Base-by-base conservation (phyloP, 306 rosid species). In the Vachellia pachyceras region DNA sequence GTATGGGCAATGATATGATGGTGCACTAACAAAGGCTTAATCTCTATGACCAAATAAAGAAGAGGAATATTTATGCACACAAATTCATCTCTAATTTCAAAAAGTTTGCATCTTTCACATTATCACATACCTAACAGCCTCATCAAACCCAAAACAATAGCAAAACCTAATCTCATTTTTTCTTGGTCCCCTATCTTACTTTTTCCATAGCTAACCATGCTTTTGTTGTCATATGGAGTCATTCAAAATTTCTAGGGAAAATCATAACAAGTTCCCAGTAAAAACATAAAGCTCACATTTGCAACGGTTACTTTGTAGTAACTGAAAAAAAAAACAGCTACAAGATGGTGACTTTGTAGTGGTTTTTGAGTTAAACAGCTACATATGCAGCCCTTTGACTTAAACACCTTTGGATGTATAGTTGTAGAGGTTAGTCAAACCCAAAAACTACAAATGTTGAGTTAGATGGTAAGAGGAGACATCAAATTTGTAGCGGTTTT, bases 181-280 rank as follows among this genome's bases (percentile, higher is more conserved):
- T 29, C 45, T 67, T 1, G 69, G 78, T 33, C 50, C 58, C 49
- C 69, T 69, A 46, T 71, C 47, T 15, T 54, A 42, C 80, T 45
- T 80, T 84, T 45, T 22, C 67, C 46, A 72, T 23, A 7, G 25
- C 60, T 52, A 76, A 64, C 80, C 82, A 80, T 60, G 63, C 41
- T 69, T 80, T 77, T n/a, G 61, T 50, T 23, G 61, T 64, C 72
- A 46, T 44, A 58, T 64, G 77, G 47, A 81, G 23, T 20, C 25
- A 15, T 54, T 7, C 25, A 54, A 18, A n/a, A 18, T 49, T 5
- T 49, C 14, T 14, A 49, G 17, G 17, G 18, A 3, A 49, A 49
- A 49, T 15, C 15, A 15, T 44, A 29, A 1, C 33, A 29, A 29
- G 33, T 29, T 29, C 33, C 33, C 33, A 29, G 1, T 0, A 29